These are phyloP conservation scores for Mycena latifolia DNA, from an alignment of 768 basidiomycete species.

Conservation along the genomic window DNA sequence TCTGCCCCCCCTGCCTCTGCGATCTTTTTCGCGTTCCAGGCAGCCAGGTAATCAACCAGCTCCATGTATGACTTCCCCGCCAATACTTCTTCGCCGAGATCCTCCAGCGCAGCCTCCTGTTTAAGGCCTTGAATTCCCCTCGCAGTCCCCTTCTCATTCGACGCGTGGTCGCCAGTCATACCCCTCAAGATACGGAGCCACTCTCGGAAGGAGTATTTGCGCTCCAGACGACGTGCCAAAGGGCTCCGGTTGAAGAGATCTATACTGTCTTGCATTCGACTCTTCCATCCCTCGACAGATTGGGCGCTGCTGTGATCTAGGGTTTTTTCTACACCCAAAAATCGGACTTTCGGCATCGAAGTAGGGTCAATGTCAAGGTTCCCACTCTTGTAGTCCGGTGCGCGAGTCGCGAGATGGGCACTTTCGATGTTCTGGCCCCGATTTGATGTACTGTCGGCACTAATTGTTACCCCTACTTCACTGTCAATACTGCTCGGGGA, in stretches of 20 bases:
- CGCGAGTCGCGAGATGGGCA: not conserved
- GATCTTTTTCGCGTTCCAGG: slow-evolving; percentile 39
- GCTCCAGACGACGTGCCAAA: not conserved
- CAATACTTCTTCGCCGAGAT: slow-evolving; percentile 36
- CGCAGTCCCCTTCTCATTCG: slow-evolving; percentile 36
- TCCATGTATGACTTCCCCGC: slow-evolving; percentile 24
- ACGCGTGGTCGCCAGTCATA: slow-evolving; percentile 44
- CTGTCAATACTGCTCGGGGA: not conserved
- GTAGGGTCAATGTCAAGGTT: not conserved
- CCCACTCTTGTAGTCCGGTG: slow-evolving; percentile 1
- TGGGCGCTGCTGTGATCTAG: slow-evolving; percentile 13
- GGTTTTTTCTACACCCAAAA: slow-evolving; percentile 19
- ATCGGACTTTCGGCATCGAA: slow-evolving; percentile 11
- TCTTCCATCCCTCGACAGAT: not conserved
- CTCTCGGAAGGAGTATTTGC: not conserved
- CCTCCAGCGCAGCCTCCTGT: slow-evolving; percentile 17
- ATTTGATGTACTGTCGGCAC: slow-evolving; percentile 23
- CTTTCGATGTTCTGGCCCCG: slow-evolving; percentile 15
- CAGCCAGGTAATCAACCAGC: slow-evolving; percentile 35
- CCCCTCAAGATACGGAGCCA: slow-evolving; percentile 31
- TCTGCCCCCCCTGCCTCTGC: slow-evolving; percentile 41
- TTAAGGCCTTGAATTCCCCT: slow-evolving; percentile 35
- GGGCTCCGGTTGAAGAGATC: slow-evolving; percentile 16
- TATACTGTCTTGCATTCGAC: not conserved
- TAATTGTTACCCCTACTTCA: slow-evolving; percentile 7